phyloP scores from a whole-genome alignment of 2,329 filamentous ascomycete genomes.

The Bipolaris victoriae region DNA sequence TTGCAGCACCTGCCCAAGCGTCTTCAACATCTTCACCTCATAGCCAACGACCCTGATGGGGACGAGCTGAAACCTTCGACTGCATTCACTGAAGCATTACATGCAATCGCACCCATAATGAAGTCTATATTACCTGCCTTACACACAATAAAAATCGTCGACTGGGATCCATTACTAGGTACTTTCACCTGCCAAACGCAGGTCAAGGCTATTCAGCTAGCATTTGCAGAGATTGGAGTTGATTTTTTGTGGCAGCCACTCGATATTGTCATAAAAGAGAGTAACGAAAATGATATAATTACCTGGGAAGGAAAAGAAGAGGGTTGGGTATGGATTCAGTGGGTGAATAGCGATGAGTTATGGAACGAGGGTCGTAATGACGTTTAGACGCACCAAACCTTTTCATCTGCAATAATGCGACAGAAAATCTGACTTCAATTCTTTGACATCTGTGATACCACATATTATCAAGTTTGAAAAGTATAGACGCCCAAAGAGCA shows the following conservation, averaged over 20 bases:
- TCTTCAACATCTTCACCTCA: slow-evolving; percentile 2
- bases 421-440: too few species aligned
- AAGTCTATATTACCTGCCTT: neutral
- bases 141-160: neutral
- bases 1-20: slow-evolving; percentile 6
- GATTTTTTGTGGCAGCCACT: neutral
- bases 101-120: neutral
- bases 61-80: neutral
- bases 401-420: too few species aligned
- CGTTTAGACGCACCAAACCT: neutral
- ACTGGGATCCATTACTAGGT: slow-evolving; percentile 8
- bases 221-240: neutral
- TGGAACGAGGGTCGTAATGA: neutral
- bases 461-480: neutral
- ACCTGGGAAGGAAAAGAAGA: neutral
- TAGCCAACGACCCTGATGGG: slow-evolving; percentile 1
- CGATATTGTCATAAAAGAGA: neutral
- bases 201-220: slow-evolving; percentile 1
- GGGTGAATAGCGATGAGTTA: neutral
- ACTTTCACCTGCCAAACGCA: slow-evolving; percentile 9
- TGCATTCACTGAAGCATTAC: slow-evolving; percentile 1
- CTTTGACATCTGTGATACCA: too few species aligned
- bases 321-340: slow-evolving; percentile 10
- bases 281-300: neutral
- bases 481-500: neutral